Base-by-base conservation (phyloP, 495 filamentous ascomycete species). In the Aspergillus heteromorphus region DNA sequence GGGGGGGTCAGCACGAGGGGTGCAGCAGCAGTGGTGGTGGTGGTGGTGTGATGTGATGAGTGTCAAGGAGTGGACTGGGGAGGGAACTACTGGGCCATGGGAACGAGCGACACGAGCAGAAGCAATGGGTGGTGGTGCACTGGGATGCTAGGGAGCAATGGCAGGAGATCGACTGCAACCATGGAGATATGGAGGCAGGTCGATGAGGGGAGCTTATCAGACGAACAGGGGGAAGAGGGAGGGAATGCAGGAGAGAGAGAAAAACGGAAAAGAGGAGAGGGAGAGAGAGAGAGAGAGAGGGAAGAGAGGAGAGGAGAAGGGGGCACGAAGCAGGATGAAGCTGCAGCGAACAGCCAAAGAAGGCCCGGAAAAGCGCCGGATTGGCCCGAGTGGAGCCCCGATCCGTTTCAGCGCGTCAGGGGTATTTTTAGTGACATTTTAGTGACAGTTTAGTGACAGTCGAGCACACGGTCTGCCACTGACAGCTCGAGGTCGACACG, bases 351-450 rank as follows among this genome's bases (percentile, higher is more conserved):
- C 21, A 40, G 43, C 6, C 31, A 27, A 25, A 31, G 27, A 52
- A 38, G 34, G 34, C 34, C 10, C 11, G 27, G 41, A 18, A 47
- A 49, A 23, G 14, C 19, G 54, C 23, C 21, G 48, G 45, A 34
- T 41, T 43, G 52, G 29, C 43, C 18, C 30, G 10, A 40, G 48
- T 50, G 48, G 48, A 27, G 42, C 23, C 30, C 20, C 18, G 7
- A 20, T 38, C 20, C 48, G 48, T 50, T 50, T 50, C 48, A 50
- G 48, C 29, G 48, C 18, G 42, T 45, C 42, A 45, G 48, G 48
- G 48, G 48, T 50, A 49, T 49, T 49, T 49, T 49, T 49, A 40
- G 34, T 49, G n/a, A n/a, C n/a, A n/a, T n/a, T n/a, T n/a, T n/a
- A n/a, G n/a, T n/a, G n/a, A n/a, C n/a, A n/a, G n/a, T n/a, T n/a